Conservation (phyloP, 371 early-diverging fungal genomes). For the Sporodiniella umbellata region DNA sequence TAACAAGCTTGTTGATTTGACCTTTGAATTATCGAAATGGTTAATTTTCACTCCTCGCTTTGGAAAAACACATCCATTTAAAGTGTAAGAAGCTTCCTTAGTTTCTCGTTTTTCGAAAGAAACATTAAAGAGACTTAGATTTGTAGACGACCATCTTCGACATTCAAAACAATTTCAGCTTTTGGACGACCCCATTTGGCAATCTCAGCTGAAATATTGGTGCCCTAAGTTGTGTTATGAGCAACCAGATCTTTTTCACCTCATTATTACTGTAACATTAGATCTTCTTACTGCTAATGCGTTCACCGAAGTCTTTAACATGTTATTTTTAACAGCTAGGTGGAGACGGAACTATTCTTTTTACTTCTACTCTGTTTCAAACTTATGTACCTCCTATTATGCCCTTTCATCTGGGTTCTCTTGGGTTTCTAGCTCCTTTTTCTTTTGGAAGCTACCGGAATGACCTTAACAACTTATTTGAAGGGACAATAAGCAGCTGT, state of each 20-base stretch:
- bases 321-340: conserved; percentile 59
- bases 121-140: conserved; percentile 23
- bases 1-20: conserved; percentile 61
- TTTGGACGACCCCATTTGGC: conserved; percentile 37
- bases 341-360: conserved; percentile 87
- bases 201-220: conserved; percentile 69
- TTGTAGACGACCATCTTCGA: conserved; percentile 63
- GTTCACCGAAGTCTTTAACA: too few relatives aligned
- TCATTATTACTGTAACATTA: conserved; percentile 74
- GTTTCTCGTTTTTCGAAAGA: not conserved
- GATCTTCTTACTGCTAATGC: too few relatives aligned
- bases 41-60: conserved; percentile 55
- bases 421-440: conserved; percentile 91
- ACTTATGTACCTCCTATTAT: conserved; percentile 82
- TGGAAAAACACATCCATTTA: conserved; percentile 54
- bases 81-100: too few relatives aligned
- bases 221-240: conserved; percentile 65
- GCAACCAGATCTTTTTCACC: conserved; percentile 67
- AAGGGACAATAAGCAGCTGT: conserved; percentile 57
- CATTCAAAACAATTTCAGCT: conserved; percentile 50
- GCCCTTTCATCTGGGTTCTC: conserved; percentile 84
- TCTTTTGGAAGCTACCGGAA: conserved; percentile 54
- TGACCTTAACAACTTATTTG: conserved; percentile 53
- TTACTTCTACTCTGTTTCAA: conserved; percentile 89
- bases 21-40: conserved; percentile 78